phyloP scores from a whole-genome alignment of 2,329 filamentous ascomycete species.

The Drechslerella dactyloides region DNA sequence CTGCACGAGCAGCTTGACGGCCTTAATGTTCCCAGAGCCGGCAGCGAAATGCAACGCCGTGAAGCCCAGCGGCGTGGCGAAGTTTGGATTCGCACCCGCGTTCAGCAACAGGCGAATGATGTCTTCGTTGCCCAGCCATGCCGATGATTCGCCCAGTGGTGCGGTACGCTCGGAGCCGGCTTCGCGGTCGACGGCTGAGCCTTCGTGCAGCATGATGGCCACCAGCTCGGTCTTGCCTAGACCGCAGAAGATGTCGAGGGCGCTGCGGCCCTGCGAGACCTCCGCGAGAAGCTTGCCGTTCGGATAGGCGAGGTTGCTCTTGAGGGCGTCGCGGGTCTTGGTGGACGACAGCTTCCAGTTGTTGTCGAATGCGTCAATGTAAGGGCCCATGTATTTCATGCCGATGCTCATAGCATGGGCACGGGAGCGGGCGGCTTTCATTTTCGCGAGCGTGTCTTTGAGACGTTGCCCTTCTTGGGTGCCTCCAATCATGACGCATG shows the following conservation, averaged over 20 bases:
- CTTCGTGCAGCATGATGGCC: slow-evolving; percentile 51
- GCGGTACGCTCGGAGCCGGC: slow-evolving; percentile 15
- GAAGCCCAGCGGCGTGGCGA: slow-evolving; percentile 55
- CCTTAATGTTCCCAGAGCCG: slow-evolving; percentile 49
- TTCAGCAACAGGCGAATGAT: slow-evolving; percentile 57
- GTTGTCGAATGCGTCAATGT: slow-evolving; percentile 30
- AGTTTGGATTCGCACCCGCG: slow-evolving; percentile 58
- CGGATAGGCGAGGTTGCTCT: slow-evolving; percentile 22
- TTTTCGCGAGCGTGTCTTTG: slow-evolving; percentile 14
- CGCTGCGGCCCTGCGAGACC: slow-evolving; percentile 8
- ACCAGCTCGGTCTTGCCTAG: slow-evolving; percentile 52
- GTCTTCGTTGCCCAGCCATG: slow-evolving; percentile 52
- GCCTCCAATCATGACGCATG: slow-evolving; percentile 40
- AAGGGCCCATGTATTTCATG: slow-evolving; percentile 35
- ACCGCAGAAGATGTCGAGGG: slow-evolving; percentile 13
- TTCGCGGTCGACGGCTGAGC: slow-evolving; percentile 48
- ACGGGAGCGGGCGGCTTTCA: slow-evolving; percentile 34
- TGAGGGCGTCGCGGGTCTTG: background rate
- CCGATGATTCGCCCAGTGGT: slow-evolving; percentile 52
- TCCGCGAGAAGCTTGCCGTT: slow-evolving; percentile 25
- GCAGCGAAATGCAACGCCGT: slow-evolving; percentile 50
- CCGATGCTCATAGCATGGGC: slow-evolving; percentile 20
- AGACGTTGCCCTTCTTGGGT: slow-evolving; percentile 32
- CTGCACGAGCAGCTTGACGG: slow-evolving; percentile 46
- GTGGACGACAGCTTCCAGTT: slow-evolving; percentile 35